Evolutionary conservation across 805 yeast genomes (phyloP), one percentile per base, ranked within the genome.

Genomic region (Tetrapisispora namnaoensis): DNA sequence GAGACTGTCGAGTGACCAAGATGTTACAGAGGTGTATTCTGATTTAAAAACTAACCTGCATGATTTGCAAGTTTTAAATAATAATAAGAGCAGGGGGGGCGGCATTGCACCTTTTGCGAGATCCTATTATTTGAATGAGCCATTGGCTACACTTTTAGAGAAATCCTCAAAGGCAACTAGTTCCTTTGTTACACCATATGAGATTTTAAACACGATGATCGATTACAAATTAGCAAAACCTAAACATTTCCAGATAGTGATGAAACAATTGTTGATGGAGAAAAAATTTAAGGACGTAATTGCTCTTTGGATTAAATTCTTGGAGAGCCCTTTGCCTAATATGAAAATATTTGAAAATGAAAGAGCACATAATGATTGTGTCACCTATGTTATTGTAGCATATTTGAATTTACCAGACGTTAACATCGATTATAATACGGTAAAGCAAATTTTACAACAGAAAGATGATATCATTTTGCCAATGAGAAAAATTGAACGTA

Each of bases 251-350:
- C 55, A 53, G 27, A 49, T 58, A 4, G 58, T 64, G 1, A 50
- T 62, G 51, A 53, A 52, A 41, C 43, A 58, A 34, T 53, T 58
- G 21, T 35, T 64, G 17, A n/a, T 24, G 2, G 41, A 54, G 7
- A 54, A 51, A 8, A 45, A 48, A 24, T 55, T 56, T 11, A 59
- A 62, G 44, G 67, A 63, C 44, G 65, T 56, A 2, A 53, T 64
- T 47, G 60, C 61, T 3, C 49, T 63, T n/a, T 64, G 67, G 67
- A 58, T 64, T 4, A 62, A 56, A 42, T 64, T 55, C 47, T 48
- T 64, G 36, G 59, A 59, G 34, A 48, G 45, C 3, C 45, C 54
- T 8, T 51, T 54, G 5, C 52, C 51, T 28, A 59, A 55, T 44
- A 55, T 55, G 20, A 45, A 48, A 47, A 17, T 48, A 9, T 10